These are phyloP conservation scores for Climacium dendroides DNA, from an alignment of 225 moss, liverwort and hornwort species.

Conservation along the genomic window DNA sequence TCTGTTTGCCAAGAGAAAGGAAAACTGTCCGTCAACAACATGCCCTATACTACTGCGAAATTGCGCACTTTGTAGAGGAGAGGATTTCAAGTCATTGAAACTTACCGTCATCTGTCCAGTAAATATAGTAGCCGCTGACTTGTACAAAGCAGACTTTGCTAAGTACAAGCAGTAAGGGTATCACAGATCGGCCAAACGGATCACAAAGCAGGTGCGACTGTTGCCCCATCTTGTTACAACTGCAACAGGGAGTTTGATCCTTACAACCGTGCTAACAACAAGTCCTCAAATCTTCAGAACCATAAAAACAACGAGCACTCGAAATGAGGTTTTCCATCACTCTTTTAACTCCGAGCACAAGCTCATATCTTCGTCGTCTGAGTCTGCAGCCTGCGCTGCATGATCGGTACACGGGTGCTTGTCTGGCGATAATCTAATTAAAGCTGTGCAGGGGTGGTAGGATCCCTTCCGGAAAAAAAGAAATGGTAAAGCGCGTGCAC, in stretches of 20 bases:
- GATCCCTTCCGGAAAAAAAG: no score
- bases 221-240: background rate
- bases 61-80: no score
- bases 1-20: background rate
- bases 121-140: accelerated
- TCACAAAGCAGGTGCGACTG: background rate
- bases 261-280: background rate
- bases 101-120: accelerated
- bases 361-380: background rate
- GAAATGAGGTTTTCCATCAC: background rate
- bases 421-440: background rate
- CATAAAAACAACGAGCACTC: background rate
- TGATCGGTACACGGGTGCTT: background rate
- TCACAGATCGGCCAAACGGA: background rate
- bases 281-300: background rate
- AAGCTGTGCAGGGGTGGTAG: background rate
- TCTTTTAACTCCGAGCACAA: background rate
- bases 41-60: background rate
- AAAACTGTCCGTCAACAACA: background rate
- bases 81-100: background rate
- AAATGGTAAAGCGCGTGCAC: background rate
- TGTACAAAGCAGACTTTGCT: background rate
- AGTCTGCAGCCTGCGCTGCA: background rate
- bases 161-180: background rate
- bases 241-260: background rate